Evolutionary conservation across 1,139 yeast genomes (phyloP).

Genomic region (Yamadazyma conglobata): DNA sequence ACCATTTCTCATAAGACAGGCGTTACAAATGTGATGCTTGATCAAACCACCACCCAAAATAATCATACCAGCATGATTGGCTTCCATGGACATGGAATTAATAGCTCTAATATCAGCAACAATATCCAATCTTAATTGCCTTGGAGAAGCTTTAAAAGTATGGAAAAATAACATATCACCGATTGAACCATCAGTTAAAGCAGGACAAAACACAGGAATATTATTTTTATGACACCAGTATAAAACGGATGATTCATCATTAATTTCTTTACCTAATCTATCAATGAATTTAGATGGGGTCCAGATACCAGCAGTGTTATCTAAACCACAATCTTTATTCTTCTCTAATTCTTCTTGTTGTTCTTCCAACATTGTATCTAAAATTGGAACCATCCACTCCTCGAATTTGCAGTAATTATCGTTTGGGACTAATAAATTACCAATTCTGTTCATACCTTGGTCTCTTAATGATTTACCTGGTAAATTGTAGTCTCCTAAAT

Average conservation of each 20-base stretch:
- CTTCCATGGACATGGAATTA: constrained; percentile 93
- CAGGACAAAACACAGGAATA: constrained; percentile 96
- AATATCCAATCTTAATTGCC: constrained; percentile 82
- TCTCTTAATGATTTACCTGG: constrained; percentile 83
- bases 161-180: constrained; percentile 99
- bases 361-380: constrained; percentile 83
- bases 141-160: constrained; percentile 90
- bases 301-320: constrained; percentile 58
- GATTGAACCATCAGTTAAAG: constrained; percentile 94
- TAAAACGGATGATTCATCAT: constrained; percentile 88
- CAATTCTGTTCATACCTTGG: constrained; percentile 96
- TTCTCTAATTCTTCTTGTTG: constrained; percentile 66
- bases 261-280: constrained; percentile 90
- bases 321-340: constrained; percentile 57
- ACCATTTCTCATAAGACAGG: constrained; percentile 98
- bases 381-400: constrained; percentile 95
- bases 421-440: constrained; percentile 93
- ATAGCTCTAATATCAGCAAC: constrained; percentile 90
- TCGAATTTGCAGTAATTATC: constrained; percentile 96
- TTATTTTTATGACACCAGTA: constrained; percentile 98
- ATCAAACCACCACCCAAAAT: constrained; percentile 95
- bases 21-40: constrained; percentile 96
- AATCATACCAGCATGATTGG: constrained; percentile 93
- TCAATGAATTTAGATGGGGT: constrained; percentile 92
- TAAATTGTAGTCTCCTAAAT: constrained; percentile 82